Conservation (phyloP, 768 basidiomycete genomes). For the Chalciporus chontae region DNA sequence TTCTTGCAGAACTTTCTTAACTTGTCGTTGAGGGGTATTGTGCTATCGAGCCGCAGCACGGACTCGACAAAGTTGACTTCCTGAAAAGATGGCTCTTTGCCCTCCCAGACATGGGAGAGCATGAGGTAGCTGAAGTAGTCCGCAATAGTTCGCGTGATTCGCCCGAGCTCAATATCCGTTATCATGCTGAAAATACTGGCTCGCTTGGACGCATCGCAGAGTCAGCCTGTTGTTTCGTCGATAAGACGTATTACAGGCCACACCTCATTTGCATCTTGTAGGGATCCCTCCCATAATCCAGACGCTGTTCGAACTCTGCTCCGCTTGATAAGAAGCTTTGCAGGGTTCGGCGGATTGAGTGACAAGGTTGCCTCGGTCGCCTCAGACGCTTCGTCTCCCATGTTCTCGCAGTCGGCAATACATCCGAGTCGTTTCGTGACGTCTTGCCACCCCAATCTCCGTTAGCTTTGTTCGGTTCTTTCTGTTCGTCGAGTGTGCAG, state of each 20-base stretch:
- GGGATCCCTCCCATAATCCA: not conserved
- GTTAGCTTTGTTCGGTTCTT: not conserved
- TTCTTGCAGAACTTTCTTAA: conserved; percentile 9
- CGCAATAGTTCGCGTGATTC: conserved; percentile 3
- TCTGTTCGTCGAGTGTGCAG: not conserved
- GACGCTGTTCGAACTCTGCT: not conserved
- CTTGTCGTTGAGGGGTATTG: conserved; percentile 4
- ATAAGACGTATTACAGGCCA: not conserved
- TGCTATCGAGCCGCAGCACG: conserved; percentile 3
- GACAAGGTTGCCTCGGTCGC: not conserved
- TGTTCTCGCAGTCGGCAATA: not conserved
- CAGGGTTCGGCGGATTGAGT: not conserved
- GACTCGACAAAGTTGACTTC: conserved; percentile 10
- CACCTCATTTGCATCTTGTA: not conserved
- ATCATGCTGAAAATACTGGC: conserved; percentile 8
- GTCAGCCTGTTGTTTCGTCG: conserved; percentile 5
- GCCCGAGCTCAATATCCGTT: conserved; percentile 5
- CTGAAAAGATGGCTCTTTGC: conserved; percentile 13
- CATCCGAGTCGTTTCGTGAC: not conserved
- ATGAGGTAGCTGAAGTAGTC: conserved; percentile 13
- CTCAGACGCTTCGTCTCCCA: not conserved
- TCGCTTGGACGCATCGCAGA: conserved; percentile 7
- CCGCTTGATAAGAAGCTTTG: not conserved
- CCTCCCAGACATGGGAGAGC: conserved; percentile 15
- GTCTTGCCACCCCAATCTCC: not conserved